Percentiles rank a stretch among this genome's conserved stretches.
These are phyloP conservation scores for Pythium phragmiticola DNA, from an alignment of 352 stramenopile species.

Conservation along the genomic window DNA sequence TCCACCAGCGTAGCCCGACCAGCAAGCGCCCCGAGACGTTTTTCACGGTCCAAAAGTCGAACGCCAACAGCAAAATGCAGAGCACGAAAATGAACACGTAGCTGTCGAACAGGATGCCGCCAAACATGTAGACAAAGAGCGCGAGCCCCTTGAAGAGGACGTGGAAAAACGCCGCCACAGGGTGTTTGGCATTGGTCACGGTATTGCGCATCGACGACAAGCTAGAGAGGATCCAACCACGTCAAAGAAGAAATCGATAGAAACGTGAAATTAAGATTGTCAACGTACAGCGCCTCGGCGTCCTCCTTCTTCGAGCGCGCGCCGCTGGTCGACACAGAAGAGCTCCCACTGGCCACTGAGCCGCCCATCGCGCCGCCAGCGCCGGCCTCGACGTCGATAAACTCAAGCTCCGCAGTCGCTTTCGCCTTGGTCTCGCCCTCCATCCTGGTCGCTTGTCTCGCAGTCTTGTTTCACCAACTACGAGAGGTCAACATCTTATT, in stretches of 20 bases:
- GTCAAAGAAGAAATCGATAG: background rate
- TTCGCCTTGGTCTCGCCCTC: constrained; percentile 52
- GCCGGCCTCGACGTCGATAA: constrained; percentile 64
- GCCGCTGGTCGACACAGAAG: background rate
- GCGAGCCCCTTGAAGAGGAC: constrained; percentile 95
- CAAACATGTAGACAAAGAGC: constrained; percentile 94
- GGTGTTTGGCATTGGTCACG: constrained; percentile 88
- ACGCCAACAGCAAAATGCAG: constrained; percentile 94
- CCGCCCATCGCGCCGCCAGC: constrained; percentile 10
- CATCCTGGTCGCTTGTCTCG: constrained; percentile 25
- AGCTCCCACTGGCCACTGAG: constrained; percentile 22
- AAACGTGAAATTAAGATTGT: background rate
- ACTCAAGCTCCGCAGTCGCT: constrained; percentile 75
- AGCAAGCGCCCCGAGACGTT: constrained; percentile 88
- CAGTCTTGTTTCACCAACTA: background rate
- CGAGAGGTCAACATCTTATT: constrained; percentile 12
- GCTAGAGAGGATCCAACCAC: constrained; percentile 24
- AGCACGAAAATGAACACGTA: constrained; percentile 97
- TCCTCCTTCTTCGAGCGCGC: constrained; percentile 35
- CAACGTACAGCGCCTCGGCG: constrained; percentile 59
- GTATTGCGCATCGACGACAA: constrained; percentile 69
- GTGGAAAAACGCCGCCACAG: constrained; percentile 95
- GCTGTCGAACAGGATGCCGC: constrained; percentile 86
- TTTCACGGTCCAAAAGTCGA: constrained; percentile 99
- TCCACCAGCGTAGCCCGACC: constrained; percentile 98